These are phyloP conservation scores for Scutellaria minor DNA, from an alignment of 257 asterid genomes.

Conservation along the genomic window DNA sequence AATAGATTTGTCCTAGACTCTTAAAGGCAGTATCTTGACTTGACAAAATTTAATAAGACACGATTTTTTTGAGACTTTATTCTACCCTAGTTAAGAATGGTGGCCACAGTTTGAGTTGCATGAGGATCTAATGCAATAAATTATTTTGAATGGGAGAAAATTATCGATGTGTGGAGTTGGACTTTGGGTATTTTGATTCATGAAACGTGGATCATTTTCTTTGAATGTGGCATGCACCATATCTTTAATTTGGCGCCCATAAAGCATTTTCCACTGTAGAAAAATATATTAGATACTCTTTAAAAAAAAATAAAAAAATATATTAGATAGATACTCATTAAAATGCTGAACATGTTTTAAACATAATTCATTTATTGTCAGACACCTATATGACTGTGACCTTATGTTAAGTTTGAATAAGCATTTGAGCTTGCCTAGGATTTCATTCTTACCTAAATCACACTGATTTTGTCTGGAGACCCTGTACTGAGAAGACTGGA, in stretches of 20 bases:
- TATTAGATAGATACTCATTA: neutral
- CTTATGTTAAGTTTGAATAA: neutral
- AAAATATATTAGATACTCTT: neutral
- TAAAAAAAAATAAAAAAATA: neutral
- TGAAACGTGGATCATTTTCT: neutral
- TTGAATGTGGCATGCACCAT: constrained; percentile 7
- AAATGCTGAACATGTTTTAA: neutral
- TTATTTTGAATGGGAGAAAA: constrained; percentile 1
- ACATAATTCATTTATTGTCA: neutral
- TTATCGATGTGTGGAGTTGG: constrained; percentile 14
- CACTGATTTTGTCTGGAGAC: constrained; percentile 6
- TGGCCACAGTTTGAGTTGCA: neutral
- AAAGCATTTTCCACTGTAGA: neutral
- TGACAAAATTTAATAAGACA: constrained; percentile 2
- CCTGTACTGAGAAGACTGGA: neutral
- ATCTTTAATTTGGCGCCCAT: constrained; percentile 1
- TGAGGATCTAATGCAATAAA: constrained; percentile 5
- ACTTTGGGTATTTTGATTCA: neutral
- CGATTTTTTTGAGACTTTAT: neutral
- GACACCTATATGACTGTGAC: neutral
- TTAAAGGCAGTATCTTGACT: neutral
- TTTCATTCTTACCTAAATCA: constrained; percentile 11
- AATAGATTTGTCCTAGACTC: constrained; percentile 8
- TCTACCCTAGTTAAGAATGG: neutral
- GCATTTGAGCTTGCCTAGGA: constrained; percentile 3